A percentile compares a stretch with the other conserved stretches of the same genome.
phyloP scores from a whole-genome alignment of 2,329 filamentous ascomycete species.

The Moelleriella libera region DNA sequence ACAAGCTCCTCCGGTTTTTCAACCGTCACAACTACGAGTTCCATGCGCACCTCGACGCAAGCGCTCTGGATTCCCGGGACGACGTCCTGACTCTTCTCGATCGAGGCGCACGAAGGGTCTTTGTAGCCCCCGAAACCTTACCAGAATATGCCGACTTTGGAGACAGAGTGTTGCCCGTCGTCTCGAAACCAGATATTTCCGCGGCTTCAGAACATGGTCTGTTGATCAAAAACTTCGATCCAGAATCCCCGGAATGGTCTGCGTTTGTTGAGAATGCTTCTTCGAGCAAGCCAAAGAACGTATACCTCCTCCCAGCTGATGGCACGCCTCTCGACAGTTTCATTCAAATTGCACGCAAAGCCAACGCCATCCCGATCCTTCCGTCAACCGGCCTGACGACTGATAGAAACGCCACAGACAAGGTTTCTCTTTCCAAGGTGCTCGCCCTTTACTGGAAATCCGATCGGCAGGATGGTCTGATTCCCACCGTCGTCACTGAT shows the following conservation, averaged over 20 bases:
- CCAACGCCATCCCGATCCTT: conserved; percentile 56
- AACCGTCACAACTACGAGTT: conserved; percentile 34
- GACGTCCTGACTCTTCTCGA: conserved; percentile 74
- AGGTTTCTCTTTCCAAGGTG: conserved; percentile 48
- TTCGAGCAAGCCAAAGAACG: conserved; percentile 27
- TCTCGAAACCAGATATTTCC: conserved; percentile 30
- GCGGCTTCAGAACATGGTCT: conserved; percentile 33
- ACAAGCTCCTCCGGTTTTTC: conserved; percentile 32
- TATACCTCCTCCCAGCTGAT: conserved; percentile 37
- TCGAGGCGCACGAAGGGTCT: conserved; percentile 70
- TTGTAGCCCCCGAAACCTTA: conserved; percentile 61
- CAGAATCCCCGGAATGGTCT: conserved; percentile 21
- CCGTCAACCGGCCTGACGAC: conserved; percentile 57
- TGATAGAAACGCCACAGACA: conserved; percentile 44
- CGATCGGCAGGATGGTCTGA: conserved; percentile 70
- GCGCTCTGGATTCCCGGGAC: conserved; percentile 50
- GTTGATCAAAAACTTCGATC: conserved; percentile 38
- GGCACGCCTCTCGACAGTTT: conserved; percentile 30
- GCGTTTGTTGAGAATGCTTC: conserved; percentile 30
- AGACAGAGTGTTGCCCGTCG: conserved; percentile 38
- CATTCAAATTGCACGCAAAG: conserved; percentile 32
- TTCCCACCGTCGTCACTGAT: conserved; percentile 84
- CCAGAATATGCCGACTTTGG: conserved; percentile 40
- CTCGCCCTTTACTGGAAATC: conserved; percentile 64
- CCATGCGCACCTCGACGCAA: conserved; percentile 64